Evolutionary conservation across 164 flowering plant genomes (phyloP).

Genomic region (Tetrastigma voinierianum): DNA sequence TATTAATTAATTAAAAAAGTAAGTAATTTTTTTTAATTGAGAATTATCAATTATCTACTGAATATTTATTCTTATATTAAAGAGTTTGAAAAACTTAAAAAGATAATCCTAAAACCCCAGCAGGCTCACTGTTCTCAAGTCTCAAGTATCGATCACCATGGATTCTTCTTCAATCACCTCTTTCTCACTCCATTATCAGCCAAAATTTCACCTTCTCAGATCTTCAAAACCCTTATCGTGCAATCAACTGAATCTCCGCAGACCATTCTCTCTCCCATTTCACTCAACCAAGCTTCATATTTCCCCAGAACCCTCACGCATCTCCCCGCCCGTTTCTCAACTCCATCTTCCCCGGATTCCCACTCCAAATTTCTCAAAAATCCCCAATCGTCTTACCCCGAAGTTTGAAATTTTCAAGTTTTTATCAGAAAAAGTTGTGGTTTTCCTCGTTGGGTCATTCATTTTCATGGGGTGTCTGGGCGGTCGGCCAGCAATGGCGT

Average conservation of each 20-base stretch:
- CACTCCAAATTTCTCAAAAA: slow-evolving; percentile 6
- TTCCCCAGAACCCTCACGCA: background rate
- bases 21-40: too few species aligned
- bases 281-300: slow-evolving; percentile 2
- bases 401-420: slow-evolving; percentile 14
- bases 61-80: too few species aligned
- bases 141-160: slow-evolving; percentile 4
- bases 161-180: slow-evolving; percentile 3
- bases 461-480: slow-evolving; percentile 44
- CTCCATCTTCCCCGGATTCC: background rate
- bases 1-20: too few species aligned
- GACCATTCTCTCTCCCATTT: background rate
- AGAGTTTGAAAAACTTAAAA: too few species aligned
- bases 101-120: too few species aligned
- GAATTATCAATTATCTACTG: too few species aligned
- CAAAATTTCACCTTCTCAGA: background rate
- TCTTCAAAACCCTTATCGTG: background rate
- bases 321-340: background rate
- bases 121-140: too few species aligned
- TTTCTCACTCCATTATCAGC: slow-evolving; percentile 1
- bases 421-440: slow-evolving; percentile 33
- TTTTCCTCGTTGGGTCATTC: slow-evolving; percentile 61
- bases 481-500: slow-evolving; percentile 38
- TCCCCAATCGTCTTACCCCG: slow-evolving; percentile 9
- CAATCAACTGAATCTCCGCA: background rate